Conservation (phyloP, 768 basidiomycete genomes). For the Mycena capillaripes region DNA sequence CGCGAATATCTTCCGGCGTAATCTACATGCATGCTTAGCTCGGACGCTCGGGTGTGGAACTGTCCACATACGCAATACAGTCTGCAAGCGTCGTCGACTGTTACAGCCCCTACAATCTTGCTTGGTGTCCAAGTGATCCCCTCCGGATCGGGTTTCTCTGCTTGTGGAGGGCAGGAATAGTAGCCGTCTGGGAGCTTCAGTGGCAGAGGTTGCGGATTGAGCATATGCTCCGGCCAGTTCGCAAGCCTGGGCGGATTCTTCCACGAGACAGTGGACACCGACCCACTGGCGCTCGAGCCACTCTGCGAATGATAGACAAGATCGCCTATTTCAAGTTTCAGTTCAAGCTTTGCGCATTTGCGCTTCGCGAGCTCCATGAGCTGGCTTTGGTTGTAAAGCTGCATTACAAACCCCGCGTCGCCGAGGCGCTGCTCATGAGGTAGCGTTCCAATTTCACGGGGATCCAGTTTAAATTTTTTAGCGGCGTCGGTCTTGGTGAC, state of each 20-base stretch:
- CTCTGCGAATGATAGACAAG: not conserved
- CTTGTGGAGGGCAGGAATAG: slow-evolving; percentile 15
- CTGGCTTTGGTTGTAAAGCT: not conserved
- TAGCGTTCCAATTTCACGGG: no score
- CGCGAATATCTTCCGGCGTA: not conserved
- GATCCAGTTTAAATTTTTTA: no score
- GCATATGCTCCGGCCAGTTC: not conserved
- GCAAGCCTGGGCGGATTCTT: not conserved
- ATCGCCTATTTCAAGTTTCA: not conserved
- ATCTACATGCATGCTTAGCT: not conserved
- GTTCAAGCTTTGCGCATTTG: not conserved
- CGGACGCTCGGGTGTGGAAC: not conserved
- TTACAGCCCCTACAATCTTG: slow-evolving; percentile 15
- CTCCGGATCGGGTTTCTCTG: not conserved
- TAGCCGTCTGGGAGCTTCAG: not conserved
- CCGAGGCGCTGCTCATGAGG: no score
- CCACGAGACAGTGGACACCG: not conserved
- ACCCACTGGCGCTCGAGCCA: not conserved
- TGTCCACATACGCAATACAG: slow-evolving; percentile 10
- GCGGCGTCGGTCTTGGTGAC: no score
- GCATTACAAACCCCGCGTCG: not conserved
- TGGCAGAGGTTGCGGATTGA: not conserved
- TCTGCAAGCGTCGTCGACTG: slow-evolving; percentile 21
- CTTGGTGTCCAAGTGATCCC: slow-evolving; percentile 8
- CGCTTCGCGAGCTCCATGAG: not conserved